Evolutionary conservation across 345 rosid genomes (phyloP).

Genomic region (Limnanthes douglasii): DNA sequence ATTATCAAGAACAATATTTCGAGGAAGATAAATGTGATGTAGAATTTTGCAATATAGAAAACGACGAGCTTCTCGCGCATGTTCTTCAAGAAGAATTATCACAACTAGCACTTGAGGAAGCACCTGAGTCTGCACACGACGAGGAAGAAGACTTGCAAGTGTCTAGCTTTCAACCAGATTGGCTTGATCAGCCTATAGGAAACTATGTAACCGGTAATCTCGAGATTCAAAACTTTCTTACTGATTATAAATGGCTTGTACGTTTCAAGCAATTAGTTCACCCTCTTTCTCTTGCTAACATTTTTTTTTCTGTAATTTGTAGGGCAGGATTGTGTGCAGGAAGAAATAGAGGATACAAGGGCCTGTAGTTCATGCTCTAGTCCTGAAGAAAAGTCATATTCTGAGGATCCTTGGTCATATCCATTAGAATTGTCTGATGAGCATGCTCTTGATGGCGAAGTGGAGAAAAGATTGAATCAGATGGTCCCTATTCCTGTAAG

Average conservation of each 20-base stretch:
- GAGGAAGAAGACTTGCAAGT: conserved; percentile 18
- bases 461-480: conserved; percentile 46
- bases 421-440: conserved; percentile 27
- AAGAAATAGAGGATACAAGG: conserved; percentile 23
- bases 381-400: conserved; percentile 25
- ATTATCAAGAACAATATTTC: conserved; percentile 22
- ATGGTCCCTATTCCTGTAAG: conserved; percentile 70
- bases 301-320: conserved; percentile 6
- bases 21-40: conserved; percentile 21
- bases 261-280: not conserved
- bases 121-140: conserved; percentile 14
- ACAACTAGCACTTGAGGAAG: conserved; percentile 36
- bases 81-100: conserved; percentile 54
- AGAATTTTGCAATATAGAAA: conserved; percentile 21
- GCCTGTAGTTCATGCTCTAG: conserved; percentile 35
- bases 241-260: not conserved
- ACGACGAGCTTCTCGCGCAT: conserved; percentile 42
- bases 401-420: conserved; percentile 27
- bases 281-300: not conserved
- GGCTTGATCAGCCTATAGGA: conserved; percentile 22
- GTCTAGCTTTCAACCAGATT: conserved; percentile 16
- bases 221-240: not conserved
- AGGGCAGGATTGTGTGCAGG: conserved; percentile 24
- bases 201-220: conserved; percentile 28
- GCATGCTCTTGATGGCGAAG: conserved; percentile 29